A percentile compares a stretch with the other conserved stretches of the same genome.
Evolutionary conservation across 495 filamentous ascomycete genomes (phyloP).

Genomic region (Trichoderma reesei): DNA sequence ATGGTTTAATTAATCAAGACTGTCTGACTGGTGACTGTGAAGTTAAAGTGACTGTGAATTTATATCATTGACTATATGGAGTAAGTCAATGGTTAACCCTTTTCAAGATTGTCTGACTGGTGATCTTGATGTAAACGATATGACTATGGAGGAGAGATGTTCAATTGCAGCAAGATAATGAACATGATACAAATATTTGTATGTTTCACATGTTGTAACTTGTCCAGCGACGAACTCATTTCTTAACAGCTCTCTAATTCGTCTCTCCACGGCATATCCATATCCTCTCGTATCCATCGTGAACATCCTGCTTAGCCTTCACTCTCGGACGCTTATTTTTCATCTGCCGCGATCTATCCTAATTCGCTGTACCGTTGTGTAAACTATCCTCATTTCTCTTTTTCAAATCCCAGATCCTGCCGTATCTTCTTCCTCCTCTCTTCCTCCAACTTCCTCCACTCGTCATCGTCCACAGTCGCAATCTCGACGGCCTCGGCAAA

Average conservation of each 20-base stretch:
- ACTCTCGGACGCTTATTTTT: too few relatives aligned
- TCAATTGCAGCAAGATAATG: constrained; percentile 1
- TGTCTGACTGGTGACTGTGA: background rate
- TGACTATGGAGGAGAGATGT: background rate
- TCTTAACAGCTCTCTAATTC: too few relatives aligned
- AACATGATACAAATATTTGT: background rate
- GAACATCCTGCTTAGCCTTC: too few relatives aligned
- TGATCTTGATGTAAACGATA: too few relatives aligned
- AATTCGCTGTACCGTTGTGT: background rate
- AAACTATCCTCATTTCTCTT: constrained; percentile 10
- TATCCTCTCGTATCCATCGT: too few relatives aligned
- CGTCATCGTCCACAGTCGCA: constrained; percentile 51
- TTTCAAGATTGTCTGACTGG: background rate
- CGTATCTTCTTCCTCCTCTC: constrained; percentile 35
- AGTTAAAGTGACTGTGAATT: background rate
- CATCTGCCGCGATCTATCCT: too few relatives aligned
- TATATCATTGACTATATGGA: background rate
- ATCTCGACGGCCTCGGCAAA: constrained; percentile 36
- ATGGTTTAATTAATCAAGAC: background rate
- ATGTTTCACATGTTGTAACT: background rate
- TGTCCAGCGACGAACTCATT: too few relatives aligned
- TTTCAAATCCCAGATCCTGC: constrained; percentile 16
- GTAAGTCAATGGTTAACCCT: too few relatives aligned
- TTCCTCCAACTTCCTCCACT: constrained; percentile 45
- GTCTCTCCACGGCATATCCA: too few relatives aligned